Percentiles rank a stretch among this genome's conserved stretches.
These are phyloP conservation scores for Fragaria iinumae DNA, from an alignment of 306 rosid species.

Conservation along the genomic window DNA sequence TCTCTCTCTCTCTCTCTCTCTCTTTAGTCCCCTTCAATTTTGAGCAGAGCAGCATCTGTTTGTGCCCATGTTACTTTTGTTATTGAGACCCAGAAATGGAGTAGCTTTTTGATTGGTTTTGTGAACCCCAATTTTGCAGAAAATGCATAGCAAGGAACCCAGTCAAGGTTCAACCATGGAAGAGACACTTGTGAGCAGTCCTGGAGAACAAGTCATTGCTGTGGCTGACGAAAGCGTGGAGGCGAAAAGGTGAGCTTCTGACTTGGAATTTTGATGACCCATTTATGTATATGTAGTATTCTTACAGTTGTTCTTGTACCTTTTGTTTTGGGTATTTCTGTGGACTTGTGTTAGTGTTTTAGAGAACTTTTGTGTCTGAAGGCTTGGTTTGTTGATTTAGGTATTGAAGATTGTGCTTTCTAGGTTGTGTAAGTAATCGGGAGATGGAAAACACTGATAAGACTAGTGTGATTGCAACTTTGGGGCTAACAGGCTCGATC, in stretches of 20 bases:
- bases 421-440: not conserved
- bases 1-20: not conserved
- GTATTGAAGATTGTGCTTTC: not conserved
- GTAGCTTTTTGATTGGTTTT: not conserved
- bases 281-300: not conserved
- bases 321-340: not conserved
- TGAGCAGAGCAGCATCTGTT: not conserved
- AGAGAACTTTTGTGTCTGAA: too few relatives aligned
- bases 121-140: slow-evolving; percentile 30
- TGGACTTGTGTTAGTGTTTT: not conserved
- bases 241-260: slow-evolving; percentile 39
- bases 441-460: not conserved
- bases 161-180: slow-evolving; percentile 21
- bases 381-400: not conserved
- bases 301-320: not conserved
- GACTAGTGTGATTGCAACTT: not conserved
- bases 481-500: not conserved
- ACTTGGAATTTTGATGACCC: not conserved
- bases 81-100: not conserved
- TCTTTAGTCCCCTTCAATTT: not conserved
- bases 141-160: slow-evolving; percentile 46
- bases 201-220: slow-evolving; percentile 22
- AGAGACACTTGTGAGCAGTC: slow-evolving; percentile 18
- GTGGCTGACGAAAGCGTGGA: slow-evolving; percentile 18
- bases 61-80: not conserved